phyloP scores from a whole-genome alignment of 345 rosid species.

The Boechera stricta region DNA sequence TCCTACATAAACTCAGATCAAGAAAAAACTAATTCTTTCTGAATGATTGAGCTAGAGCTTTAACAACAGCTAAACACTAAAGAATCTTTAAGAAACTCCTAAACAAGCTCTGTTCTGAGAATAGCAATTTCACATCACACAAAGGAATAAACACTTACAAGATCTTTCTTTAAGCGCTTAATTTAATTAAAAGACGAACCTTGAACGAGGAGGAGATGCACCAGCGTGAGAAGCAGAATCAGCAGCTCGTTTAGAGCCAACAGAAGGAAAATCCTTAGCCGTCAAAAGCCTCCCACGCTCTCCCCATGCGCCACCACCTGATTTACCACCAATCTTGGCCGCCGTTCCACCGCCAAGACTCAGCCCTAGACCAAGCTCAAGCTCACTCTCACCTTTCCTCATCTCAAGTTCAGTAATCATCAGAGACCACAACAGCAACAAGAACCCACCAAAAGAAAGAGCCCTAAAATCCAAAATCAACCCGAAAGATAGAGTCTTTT shows the following conservation, averaged over 20 bases:
- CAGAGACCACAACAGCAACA: constrained; percentile 42
- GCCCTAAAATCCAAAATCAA: constrained; percentile 4
- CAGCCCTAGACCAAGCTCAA: constrained; percentile 73
- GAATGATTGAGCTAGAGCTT: background rate
- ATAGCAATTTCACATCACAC: constrained; percentile 20
- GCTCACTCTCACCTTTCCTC: constrained; percentile 58
- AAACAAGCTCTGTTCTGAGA: constrained; percentile 17
- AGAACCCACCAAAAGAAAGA: constrained; percentile 26
- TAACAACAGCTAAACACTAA: background rate
- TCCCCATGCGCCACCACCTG: constrained; percentile 57
- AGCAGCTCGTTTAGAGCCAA: constrained; percentile 74
- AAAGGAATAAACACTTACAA: constrained; percentile 4
- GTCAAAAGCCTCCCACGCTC: constrained; percentile 81
- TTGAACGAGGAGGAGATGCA: constrained; percentile 67
- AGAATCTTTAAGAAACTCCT: background rate
- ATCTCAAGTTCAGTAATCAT: constrained; percentile 53
- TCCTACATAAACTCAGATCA: constrained; percentile 1
- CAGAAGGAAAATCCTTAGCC: constrained; percentile 74
- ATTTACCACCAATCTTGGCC: constrained; percentile 50
- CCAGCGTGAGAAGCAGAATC: constrained; percentile 65
- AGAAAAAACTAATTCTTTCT: background rate
- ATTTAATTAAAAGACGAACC: constrained; percentile 45
- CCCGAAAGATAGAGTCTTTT: constrained; percentile 23
- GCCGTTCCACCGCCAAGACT: constrained; percentile 65
- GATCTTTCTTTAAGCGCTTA: background rate